These are phyloP conservation scores for Allium sativum DNA, from an alignment of 106 monocot genomes.

Conservation along the genomic window DNA sequence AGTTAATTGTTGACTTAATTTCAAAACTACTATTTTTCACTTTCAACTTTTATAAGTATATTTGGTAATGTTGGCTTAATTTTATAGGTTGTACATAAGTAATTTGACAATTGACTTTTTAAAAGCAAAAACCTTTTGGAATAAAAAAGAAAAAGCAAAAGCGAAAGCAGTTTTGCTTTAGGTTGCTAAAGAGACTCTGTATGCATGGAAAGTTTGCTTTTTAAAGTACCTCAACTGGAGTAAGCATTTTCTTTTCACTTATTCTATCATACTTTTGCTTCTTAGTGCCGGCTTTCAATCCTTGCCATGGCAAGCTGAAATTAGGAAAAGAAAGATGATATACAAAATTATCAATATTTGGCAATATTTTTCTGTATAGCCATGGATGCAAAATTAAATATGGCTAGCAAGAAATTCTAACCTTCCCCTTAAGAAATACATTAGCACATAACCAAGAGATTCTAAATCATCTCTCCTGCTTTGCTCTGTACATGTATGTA, in stretches of 20 bases:
- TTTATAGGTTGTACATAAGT: too few species aligned
- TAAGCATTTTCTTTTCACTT: constrained; percentile 46
- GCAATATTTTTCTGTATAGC: too few species aligned
- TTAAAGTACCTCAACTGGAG: constrained; percentile 29
- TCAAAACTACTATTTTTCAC: neutral
- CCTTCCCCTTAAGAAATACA: constrained; percentile 98
- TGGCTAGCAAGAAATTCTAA: constrained; percentile 11
- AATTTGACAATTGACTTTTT: too few species aligned
- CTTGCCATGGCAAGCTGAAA: constrained; percentile 41
- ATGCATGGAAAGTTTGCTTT: neutral
- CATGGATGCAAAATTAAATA: neutral
- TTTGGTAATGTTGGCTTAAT: too few species aligned
- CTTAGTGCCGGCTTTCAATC: constrained; percentile 39
- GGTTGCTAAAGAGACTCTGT: too few species aligned
- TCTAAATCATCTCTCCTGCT: constrained; percentile 94
- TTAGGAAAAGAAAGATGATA: neutral
- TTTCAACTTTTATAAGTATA: too few species aligned
- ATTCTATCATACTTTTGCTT: constrained; percentile 50
- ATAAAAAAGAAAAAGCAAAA: too few species aligned
- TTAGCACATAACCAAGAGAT: constrained; percentile 94
- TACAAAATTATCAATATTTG: neutral
- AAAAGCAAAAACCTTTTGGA: too few species aligned
- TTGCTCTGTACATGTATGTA: constrained; percentile 43
- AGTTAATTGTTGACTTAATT: neutral
- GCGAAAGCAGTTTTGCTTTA: too few species aligned